Conservation (phyloP, 2,329 filamentous ascomycete species). For the Exserohilum turcica region DNA sequence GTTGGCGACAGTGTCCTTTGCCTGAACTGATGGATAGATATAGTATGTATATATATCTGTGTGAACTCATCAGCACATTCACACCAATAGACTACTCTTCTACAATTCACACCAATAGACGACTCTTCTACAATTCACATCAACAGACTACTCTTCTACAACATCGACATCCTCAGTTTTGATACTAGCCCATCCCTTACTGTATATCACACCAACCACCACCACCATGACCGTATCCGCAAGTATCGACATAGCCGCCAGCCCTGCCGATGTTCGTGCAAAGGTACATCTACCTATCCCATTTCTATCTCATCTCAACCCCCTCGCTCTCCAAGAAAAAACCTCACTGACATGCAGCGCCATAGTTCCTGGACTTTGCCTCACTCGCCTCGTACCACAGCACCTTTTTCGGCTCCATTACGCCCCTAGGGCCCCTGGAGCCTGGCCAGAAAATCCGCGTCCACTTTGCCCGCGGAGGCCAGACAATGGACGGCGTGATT, state of each 20-base stretch:
- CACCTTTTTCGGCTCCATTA: constrained; percentile 22
- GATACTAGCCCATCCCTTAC: too few species aligned
- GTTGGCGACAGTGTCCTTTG: not conserved
- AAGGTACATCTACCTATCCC: constrained; percentile 12
- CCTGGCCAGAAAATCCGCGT: constrained; percentile 19
- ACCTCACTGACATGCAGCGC: not conserved
- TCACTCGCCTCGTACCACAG: constrained; percentile 15
- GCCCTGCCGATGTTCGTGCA: constrained; percentile 16
- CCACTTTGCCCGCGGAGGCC: constrained; percentile 9
- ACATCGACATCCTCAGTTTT: too few species aligned
- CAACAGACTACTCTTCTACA: too few species aligned
- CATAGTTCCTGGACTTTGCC: constrained; percentile 24
- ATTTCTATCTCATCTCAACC: not conserved
- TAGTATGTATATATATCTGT: not conserved
- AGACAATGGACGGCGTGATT: constrained; percentile 12
- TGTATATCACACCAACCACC: not conserved
- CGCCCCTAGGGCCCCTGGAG: constrained; percentile 16
- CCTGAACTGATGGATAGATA: not conserved
- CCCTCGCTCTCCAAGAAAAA: not conserved
- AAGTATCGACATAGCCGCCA: constrained; percentile 25
- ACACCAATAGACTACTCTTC: too few species aligned
- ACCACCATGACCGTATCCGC: constrained; percentile 15
- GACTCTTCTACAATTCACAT: too few species aligned
- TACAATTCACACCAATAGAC: too few species aligned
- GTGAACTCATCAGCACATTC: too few species aligned